phyloP scores from a whole-genome alignment of 192 early-diverging fungal genomes.

The Backusella liffmaniae region DNA sequence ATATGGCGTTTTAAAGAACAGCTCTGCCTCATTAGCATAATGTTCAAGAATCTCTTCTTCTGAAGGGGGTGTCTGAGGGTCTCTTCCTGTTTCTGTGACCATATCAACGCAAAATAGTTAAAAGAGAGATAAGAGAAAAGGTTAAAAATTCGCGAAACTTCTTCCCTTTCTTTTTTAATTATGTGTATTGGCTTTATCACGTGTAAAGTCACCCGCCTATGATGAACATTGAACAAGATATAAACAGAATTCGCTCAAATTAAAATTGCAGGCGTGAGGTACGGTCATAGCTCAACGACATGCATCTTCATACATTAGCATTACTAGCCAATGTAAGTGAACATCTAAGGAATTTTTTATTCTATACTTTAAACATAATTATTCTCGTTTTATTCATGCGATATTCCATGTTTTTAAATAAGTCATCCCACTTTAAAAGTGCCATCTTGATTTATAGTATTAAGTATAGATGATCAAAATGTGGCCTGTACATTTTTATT shows the following conservation, averaged over 20 bases:
- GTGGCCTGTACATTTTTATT: too few species aligned
- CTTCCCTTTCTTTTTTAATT: not conserved
- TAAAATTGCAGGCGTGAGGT: too few species aligned
- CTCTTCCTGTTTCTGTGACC: not conserved
- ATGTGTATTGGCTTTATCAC: not conserved
- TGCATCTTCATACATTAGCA: too few species aligned
- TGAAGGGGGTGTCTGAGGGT: not conserved
- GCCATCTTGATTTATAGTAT: too few species aligned
- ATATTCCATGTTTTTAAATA: too few species aligned
- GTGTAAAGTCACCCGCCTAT: not conserved
- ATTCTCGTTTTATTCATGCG: too few species aligned
- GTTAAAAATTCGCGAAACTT: not conserved
- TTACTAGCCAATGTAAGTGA: too few species aligned
- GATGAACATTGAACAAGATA: not conserved
- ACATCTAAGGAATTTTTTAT: too few species aligned
- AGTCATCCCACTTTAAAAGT: too few species aligned
- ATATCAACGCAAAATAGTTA: not conserved
- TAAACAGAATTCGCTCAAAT: not conserved
- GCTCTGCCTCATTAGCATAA: not conserved
- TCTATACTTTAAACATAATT: too few species aligned
- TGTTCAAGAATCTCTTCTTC: conserved; percentile 6
- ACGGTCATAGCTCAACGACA: too few species aligned
- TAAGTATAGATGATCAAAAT: too few species aligned
- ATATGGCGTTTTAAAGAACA: not conserved
- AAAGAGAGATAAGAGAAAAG: not conserved